A percentile compares a stretch with the other conserved stretches of the same genome.
These are phyloP conservation scores for Iris macrosiphon DNA, from an alignment of 106 monocot species.

Conservation along the genomic window DNA sequence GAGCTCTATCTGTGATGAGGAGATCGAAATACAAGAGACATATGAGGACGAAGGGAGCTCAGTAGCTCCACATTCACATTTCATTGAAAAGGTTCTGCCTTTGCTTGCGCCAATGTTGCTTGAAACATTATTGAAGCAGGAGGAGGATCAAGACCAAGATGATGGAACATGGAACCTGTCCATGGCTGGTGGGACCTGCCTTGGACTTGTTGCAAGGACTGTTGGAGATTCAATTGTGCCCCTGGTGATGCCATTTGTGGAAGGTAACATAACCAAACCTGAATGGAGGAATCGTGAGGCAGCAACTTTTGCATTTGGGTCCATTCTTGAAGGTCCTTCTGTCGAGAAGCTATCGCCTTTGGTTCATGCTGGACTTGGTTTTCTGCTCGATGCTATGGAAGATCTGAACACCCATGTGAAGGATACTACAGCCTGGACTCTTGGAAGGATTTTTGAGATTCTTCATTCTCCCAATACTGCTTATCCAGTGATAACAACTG, in stretches of 20 bases:
- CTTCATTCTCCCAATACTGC: constrained; percentile 12
- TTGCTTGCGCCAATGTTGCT: constrained; percentile 18
- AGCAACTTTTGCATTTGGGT: constrained; percentile 26
- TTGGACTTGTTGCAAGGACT: constrained; percentile 19
- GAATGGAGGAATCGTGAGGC: constrained; percentile 24
- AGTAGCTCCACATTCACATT: constrained; percentile 1
- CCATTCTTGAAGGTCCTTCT: constrained; percentile 27
- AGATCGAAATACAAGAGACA: constrained; percentile 23
- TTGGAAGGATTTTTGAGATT: constrained; percentile 26
- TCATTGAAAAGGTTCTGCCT: constrained; percentile 17
- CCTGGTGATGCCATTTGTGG: constrained; percentile 25
- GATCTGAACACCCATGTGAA: constrained; percentile 22
- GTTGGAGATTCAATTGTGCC: constrained; percentile 18
- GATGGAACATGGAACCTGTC: constrained; percentile 21
- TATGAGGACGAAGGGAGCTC: constrained; percentile 16
- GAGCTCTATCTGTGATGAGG: constrained; percentile 29
- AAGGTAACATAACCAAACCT: constrained; percentile 15
- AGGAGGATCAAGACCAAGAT: constrained; percentile 29
- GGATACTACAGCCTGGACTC: constrained; percentile 29
- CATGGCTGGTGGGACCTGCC: constrained; percentile 26
- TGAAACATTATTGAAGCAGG: constrained; percentile 23
- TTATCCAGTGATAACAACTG: constrained; percentile 12
- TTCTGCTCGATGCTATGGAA: constrained; percentile 23
- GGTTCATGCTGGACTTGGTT: constrained; percentile 17
- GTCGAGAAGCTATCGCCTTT: constrained; percentile 15